Conservation (phyloP, 345 rosid genomes). For the Corymbia maculata region DNA sequence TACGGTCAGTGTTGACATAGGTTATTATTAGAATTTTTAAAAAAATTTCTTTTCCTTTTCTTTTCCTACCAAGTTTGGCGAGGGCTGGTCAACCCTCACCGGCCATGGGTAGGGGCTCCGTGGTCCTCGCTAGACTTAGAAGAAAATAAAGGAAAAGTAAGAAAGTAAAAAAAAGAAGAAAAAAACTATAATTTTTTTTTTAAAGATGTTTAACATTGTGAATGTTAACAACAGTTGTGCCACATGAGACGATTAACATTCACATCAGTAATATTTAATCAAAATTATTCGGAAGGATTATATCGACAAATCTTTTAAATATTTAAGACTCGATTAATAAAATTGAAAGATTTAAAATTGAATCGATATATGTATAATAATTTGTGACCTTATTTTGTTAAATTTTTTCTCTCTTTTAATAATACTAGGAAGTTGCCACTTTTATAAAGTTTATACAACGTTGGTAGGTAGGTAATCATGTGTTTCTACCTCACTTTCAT, state of each 20-base stretch:
- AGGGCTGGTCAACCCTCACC: too few species aligned
- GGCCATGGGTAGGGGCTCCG: too few species aligned
- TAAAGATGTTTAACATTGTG: too few species aligned
- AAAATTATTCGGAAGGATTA: not conserved
- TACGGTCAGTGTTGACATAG: too few species aligned
- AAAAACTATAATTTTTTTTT: too few species aligned
- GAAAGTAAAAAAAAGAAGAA: too few species aligned
- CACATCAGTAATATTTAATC: fast-evolving
- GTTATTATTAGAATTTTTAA: too few species aligned
- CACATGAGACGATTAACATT: not conserved
- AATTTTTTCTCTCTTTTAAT: not conserved
- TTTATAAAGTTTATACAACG: not conserved
- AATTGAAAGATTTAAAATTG: not conserved
- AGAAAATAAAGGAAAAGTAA: too few species aligned
- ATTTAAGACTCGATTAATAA: not conserved
- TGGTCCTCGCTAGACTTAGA: not conserved
- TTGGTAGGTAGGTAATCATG: not conserved
- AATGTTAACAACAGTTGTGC: fast-evolving
- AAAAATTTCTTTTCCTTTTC: too few species aligned
- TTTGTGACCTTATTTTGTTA: not conserved
- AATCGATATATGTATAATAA: fast-evolving
- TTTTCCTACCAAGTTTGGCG: not conserved
- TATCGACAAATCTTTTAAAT: fast-evolving
- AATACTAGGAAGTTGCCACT: too few species aligned
- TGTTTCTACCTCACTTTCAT: not conserved